Base-by-base conservation (phyloP, 2,329 filamentous ascomycete species). In the Cryphonectria parasitica region DNA sequence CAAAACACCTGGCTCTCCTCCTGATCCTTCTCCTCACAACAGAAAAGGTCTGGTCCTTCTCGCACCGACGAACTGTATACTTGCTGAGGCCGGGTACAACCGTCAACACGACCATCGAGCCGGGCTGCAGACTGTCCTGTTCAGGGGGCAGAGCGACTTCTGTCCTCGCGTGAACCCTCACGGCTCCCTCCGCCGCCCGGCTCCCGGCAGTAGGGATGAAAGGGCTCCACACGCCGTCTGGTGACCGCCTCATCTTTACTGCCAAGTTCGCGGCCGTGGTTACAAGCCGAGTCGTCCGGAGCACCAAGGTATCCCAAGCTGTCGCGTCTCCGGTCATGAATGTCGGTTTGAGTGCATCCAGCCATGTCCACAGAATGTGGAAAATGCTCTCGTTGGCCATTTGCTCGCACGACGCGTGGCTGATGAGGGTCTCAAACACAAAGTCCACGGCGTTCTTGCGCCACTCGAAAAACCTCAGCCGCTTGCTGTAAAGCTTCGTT, bases 211-310 rank as follows among this genome's bases (percentile, higher is more conserved):
- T 54, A 4, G 66, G 66, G 22, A 68, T 63, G 34, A 68, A 68
- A 4, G 66, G 66, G 45, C 66, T 56, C 66, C 66, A 68, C 6
- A 58, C 54, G 22, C 66, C 66, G 31, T 68, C 60, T 6, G 22
- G 41, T 28, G 56, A 64, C 25, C 66, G 66, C 43, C 66, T 36
- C 66, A 68, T 68, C 60, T 64, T 68, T 45, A 68, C 58, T 4
- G 31, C 25, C 8, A 68, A 60, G 43, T 63, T 54, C 11, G 3
- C 28, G 10, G 60, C 66, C 31, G 43, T 31, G 19, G 43, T 41
- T 34, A 68, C 66, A 22, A 68, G 5, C n/a, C 43, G n/a, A 3
- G 28, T 39, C 43, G 66, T 68, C 58, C 45, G 41, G 17, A n/a
- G 1, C 28, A 64, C 31, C 10, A 68, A 22, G 7, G 1, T 13